Evolutionary conservation across 176 grass and related monocot species (phyloP).

Genomic region (Melocanna baccifera): DNA sequence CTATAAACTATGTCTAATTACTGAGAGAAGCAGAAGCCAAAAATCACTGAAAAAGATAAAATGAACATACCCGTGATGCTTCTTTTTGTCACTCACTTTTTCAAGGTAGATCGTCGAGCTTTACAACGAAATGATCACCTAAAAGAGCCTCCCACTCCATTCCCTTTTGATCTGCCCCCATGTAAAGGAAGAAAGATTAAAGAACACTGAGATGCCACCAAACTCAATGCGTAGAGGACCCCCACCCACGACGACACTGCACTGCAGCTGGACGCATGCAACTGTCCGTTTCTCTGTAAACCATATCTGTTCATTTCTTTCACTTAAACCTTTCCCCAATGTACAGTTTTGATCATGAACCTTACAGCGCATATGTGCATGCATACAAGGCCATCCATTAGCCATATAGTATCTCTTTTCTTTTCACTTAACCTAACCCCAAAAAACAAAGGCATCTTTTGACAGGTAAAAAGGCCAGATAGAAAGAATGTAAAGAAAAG

Average conservation of each 20-base stretch:
- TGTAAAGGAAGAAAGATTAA: neutral
- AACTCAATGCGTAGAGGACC: neutral
- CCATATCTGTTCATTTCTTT: constrained; percentile 30
- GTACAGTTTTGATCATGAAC: constrained; percentile 36
- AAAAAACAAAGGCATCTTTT: constrained; percentile 18
- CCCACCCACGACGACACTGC: neutral
- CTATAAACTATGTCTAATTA: no score
- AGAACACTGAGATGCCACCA: neutral
- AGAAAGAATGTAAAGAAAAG: constrained; percentile 33
- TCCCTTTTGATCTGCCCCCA: constrained; percentile 14
- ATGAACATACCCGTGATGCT: no score
- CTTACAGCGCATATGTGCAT: constrained; percentile 29
- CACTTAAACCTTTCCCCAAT: constrained; percentile 14
- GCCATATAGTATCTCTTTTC: constrained; percentile 10
- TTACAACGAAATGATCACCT: neutral
- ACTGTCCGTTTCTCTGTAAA: constrained; percentile 24
- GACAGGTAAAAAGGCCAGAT: constrained; percentile 15
- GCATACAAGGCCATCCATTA: neutral
- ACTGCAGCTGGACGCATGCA: constrained; percentile 20
- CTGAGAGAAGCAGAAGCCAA: no score
- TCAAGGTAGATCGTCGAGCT: neutral
- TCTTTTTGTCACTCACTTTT: neutral
- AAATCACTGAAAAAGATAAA: no score
- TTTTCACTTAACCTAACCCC: constrained; percentile 41
- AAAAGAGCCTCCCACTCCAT: neutral